Evolutionary conservation across 352 stramenopile genomes (phyloP), one percentile per base, ranked within the genome.

Genomic region (Albugo candida): DNA sequence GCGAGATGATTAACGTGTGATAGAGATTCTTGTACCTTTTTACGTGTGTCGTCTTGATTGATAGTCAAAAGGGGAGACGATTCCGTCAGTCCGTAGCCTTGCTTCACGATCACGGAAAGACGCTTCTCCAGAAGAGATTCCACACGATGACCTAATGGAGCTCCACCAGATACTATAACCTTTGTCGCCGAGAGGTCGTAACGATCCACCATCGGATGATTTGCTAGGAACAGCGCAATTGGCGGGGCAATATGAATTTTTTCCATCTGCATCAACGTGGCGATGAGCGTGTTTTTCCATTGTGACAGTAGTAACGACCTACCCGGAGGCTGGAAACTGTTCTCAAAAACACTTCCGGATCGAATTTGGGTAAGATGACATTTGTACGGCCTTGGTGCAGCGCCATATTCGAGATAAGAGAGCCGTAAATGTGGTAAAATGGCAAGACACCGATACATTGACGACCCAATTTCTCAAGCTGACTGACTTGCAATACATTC

Each of bases 391-490:
- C 81, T 58, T 84, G 72, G 56, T 79, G 84, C 24, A 88, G 63
- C 16, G 65, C 67, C 49, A 89, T 67, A 27, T 97, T 63, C 20
- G 94, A 53, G 18, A 91, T 61, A 41, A 81, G 73, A 19, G 83
- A 67, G 47, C 81, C 86, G 60, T 96, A 97, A 50, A 97, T 97
- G 54, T 98, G 91, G 67, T 95, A 97, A 49, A 97, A 95, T 14
- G 93, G 91, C 31, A 98, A 63, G 35, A 89, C 46, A 0, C 56
- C 65, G 14, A 94, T 51, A 18, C 64, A 68, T 37, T 68, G 59
- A 24, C 54, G 49, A 24, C 57, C 51, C n/a, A 74, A 56, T n/a
- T 85, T 56, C 45, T 86, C 74, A 19, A 89, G 67, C 11, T 70
- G 51, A 44, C 67, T 43, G 13, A 81, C 61, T 55, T 97, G 88